Conservation (phyloP, 352 stramenopile species). For the Pythium phragmiticola region DNA sequence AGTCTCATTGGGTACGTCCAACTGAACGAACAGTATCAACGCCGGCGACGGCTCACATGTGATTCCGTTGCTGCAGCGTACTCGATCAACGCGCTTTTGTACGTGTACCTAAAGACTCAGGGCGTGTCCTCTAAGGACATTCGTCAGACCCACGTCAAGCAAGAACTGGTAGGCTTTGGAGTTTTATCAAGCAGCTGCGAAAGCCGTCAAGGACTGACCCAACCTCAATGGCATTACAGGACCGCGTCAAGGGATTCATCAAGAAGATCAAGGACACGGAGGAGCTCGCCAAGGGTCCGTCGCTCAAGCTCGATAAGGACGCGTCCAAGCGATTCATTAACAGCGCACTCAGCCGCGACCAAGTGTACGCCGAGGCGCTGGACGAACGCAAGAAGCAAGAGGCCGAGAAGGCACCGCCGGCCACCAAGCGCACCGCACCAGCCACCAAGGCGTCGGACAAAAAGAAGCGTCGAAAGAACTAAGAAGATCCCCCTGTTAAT, state of each 20-base stretch:
- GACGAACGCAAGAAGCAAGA: slow-evolving; percentile 46
- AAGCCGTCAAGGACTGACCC: neutral
- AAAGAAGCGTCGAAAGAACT: slow-evolving; percentile 45
- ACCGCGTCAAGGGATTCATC: slow-evolving; percentile 86
- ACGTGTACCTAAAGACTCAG: slow-evolving; percentile 87
- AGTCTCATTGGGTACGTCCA: slow-evolving; percentile 66
- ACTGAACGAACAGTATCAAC: neutral
- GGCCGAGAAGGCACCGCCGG: slow-evolving; percentile 12
- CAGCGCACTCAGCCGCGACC: slow-evolving; percentile 80
- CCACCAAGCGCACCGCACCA: slow-evolving; percentile 20
- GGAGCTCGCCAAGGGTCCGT: slow-evolving; percentile 72
- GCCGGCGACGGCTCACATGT: neutral
- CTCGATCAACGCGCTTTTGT: slow-evolving; percentile 84
- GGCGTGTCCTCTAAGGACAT: slow-evolving; percentile 87
- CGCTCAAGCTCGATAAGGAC: slow-evolving; percentile 75
- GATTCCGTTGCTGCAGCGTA: slow-evolving; percentile 46
- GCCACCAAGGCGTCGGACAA: slow-evolving; percentile 34
- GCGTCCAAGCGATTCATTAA: slow-evolving; percentile 83
- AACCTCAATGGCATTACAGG: slow-evolving; percentile 28
- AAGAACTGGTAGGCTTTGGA: slow-evolving; percentile 50
- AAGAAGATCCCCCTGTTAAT: slow-evolving; percentile 34
- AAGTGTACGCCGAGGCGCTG: slow-evolving; percentile 77
- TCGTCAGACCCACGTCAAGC: slow-evolving; percentile 87
- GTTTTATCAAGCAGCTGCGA: neutral
- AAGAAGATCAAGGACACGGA: slow-evolving; percentile 91